Conservation (phyloP, 352 stramenopile genomes). For the Globisporangium lucens region DNA sequence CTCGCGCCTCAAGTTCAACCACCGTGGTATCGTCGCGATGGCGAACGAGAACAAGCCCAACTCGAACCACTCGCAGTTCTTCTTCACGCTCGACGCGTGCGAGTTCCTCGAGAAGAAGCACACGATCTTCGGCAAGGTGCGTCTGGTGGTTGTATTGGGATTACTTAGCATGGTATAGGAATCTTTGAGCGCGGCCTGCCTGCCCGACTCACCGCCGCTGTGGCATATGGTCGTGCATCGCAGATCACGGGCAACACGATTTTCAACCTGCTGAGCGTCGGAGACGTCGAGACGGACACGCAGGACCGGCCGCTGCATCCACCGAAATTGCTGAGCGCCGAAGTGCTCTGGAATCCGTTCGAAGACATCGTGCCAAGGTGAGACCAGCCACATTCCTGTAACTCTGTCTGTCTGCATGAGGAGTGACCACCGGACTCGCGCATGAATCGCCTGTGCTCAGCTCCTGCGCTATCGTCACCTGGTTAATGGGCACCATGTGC, state of each 20-base stretch:
- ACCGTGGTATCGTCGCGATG: constrained; percentile 95
- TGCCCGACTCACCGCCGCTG: background rate
- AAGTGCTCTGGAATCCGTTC: constrained; percentile 95
- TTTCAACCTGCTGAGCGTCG: constrained; percentile 96
- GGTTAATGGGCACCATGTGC: background rate
- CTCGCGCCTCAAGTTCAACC: constrained; percentile 94
- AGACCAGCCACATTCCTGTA: background rate
- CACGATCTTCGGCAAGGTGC: constrained; percentile 90
- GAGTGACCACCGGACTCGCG: background rate
- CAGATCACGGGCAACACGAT: constrained; percentile 95
- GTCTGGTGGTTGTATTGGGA: background rate
- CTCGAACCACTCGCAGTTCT: constrained; percentile 95
- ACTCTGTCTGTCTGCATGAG: background rate
- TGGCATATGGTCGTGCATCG: constrained; percentile 3
- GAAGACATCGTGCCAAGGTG: constrained; percentile 90
- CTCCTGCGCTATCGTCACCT: background rate
- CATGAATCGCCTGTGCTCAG: background rate
- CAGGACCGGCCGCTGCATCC: constrained; percentile 79
- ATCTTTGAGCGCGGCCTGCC: background rate
- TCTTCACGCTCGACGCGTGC: constrained; percentile 95
- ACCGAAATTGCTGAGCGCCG: constrained; percentile 75
- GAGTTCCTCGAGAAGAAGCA: constrained; percentile 95
- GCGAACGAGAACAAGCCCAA: constrained; percentile 86
- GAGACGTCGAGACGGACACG: constrained; percentile 82
- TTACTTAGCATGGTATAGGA: background rate